Conservation (phyloP, 345 rosid species). For the Turritis glabra region DNA sequence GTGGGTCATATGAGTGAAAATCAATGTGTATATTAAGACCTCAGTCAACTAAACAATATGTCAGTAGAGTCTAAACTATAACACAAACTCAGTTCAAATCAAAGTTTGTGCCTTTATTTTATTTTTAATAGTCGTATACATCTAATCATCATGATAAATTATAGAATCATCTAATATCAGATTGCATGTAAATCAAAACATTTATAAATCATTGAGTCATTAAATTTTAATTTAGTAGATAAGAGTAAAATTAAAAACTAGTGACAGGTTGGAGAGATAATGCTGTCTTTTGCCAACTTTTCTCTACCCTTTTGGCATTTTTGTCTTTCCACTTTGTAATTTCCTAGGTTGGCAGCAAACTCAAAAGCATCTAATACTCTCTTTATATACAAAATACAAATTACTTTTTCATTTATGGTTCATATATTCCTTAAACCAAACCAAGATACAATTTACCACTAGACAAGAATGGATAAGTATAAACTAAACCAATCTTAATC, state of each 20-base stretch:
- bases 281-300: constrained; percentile 28
- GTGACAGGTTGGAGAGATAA: constrained; percentile 34
- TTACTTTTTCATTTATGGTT: constrained; percentile 1
- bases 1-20: neutral
- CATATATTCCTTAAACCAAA: constrained; percentile 7
- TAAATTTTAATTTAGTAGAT: neutral
- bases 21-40: neutral
- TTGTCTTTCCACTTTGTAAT: constrained; percentile 29
- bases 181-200: constrained; percentile 2
- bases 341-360: constrained; percentile 38
- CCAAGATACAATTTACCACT: neutral
- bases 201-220: neutral
- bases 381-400: neutral
- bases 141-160: neutral
- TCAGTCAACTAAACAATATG: constrained; percentile 24
- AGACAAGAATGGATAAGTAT: neutral
- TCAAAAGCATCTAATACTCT: constrained; percentile 32
- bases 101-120: constrained; percentile 13
- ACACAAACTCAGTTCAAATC: neutral
- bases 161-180: constrained; percentile 1
- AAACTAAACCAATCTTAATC: constrained; percentile 15
- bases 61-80: neutral
- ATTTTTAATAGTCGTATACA: neutral
- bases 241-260: constrained; percentile 1
- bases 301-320: constrained; percentile 25